phyloP scores from a whole-genome alignment of 345 rosid genomes.

The Camelina hispida region DNA sequence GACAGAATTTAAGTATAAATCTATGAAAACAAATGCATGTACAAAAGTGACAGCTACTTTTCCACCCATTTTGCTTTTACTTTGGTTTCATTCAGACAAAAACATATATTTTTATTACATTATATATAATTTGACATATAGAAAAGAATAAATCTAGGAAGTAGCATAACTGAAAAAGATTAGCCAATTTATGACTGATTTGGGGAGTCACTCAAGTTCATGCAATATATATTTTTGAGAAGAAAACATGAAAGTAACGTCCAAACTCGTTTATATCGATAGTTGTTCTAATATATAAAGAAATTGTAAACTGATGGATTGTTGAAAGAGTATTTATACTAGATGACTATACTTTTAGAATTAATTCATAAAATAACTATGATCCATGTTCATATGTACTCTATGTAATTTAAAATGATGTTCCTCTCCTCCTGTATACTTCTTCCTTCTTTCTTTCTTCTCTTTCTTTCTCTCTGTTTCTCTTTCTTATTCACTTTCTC shows the following conservation, averaged over 20 bases:
- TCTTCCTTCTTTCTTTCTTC: too few species aligned
- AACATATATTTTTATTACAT: background rate
- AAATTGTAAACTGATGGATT: background rate
- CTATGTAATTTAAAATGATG: too few species aligned
- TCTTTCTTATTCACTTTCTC: too few species aligned
- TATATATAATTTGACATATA: background rate
- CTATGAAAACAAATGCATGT: slow-evolving; percentile 8
- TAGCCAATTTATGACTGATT: background rate
- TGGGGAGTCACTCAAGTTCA: background rate
- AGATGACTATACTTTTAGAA: too few species aligned
- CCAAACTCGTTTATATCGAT: background rate
- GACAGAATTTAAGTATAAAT: slow-evolving; percentile 10
- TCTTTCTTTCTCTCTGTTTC: too few species aligned
- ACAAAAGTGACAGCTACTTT: slow-evolving; percentile 6
- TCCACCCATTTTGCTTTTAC: slow-evolving; percentile 5
- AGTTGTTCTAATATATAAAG: background rate
- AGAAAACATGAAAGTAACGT: background rate
- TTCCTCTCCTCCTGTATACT: too few species aligned
- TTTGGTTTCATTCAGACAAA: slow-evolving; percentile 1
- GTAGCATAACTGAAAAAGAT: background rate
- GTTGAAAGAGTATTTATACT: too few species aligned
- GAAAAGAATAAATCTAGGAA: background rate
- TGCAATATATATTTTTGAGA: background rate
- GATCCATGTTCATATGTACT: too few species aligned
- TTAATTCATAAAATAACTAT: too few species aligned